Conservation (phyloP, 208 protist genomes). For the Trypanosoma vivax region DNA sequence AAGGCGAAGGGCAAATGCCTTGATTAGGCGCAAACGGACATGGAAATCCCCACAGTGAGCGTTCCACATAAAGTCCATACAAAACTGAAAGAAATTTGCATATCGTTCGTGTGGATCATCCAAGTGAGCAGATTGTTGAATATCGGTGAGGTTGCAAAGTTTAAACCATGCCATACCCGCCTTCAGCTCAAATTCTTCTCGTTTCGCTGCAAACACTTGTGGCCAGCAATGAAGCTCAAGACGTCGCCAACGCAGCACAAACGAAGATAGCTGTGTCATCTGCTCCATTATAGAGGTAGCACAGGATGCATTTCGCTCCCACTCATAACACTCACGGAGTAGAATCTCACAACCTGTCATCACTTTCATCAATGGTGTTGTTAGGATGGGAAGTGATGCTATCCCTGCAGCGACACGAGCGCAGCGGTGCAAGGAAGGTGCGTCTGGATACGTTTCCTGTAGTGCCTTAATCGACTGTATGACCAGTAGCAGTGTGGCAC, state of each 20-base stretch:
- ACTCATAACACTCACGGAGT: constrained; percentile 92
- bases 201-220: constrained; percentile 79
- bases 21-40: constrained; percentile 53
- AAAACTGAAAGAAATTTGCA: constrained; percentile 39
- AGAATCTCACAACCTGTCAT: constrained; percentile 94
- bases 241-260: constrained; percentile 96
- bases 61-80: constrained; percentile 76
- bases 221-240: constrained; percentile 96
- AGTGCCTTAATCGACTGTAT: constrained; percentile 57
- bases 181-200: constrained; percentile 56
- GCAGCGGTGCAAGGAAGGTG: constrained; percentile 83
- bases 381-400: constrained; percentile 77
- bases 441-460: constrained; percentile 85
- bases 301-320: constrained; percentile 92
- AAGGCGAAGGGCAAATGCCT: constrained; percentile 62
- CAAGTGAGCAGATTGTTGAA: constrained; percentile 2
- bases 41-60: constrained; percentile 73
- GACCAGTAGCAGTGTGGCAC: constrained; percentile 56
- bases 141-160: constrained; percentile 66
- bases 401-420: constrained; percentile 77
- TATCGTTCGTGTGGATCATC: constrained; percentile 31
- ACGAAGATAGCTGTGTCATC: constrained; percentile 80
- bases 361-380: constrained; percentile 90
- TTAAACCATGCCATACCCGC: constrained; percentile 70
- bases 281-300: constrained; percentile 85